Evolutionary conservation across 352 stramenopile species (phyloP).

Genomic region (Phytophthora meadii): DNA sequence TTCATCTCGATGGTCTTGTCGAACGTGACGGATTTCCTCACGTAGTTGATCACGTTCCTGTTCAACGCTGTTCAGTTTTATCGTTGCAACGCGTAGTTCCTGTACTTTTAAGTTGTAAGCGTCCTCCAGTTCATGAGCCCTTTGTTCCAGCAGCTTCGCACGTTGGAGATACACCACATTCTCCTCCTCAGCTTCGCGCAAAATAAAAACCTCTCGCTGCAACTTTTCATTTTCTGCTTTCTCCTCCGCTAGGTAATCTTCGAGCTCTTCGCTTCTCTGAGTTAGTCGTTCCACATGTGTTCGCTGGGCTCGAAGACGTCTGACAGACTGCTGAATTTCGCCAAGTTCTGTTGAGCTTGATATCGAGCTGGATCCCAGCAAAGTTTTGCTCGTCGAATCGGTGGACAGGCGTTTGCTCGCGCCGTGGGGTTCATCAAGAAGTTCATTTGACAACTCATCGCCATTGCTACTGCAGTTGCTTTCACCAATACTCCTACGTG

Average conservation of each 20-base stretch:
- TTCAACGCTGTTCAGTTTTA: conserved; percentile 33
- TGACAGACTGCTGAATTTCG: conserved; percentile 66
- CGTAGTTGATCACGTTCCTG: conserved; percentile 48
- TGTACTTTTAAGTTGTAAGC: conserved; percentile 37
- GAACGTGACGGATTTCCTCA: conserved; percentile 35
- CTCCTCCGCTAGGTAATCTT: conserved; percentile 38
- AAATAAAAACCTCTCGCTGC: conserved; percentile 41
- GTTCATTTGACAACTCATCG: conserved; percentile 8
- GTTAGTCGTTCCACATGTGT: conserved; percentile 62
- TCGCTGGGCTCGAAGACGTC: conserved; percentile 56
- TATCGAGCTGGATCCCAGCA: conserved; percentile 10
- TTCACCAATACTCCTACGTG: background rate
- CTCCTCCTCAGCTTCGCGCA: conserved; percentile 57
- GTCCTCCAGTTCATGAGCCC: conserved; percentile 49
- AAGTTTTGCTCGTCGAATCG: conserved; percentile 3
- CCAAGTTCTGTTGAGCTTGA: conserved; percentile 32
- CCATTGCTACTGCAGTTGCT: background rate
- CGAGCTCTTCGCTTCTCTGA: conserved; percentile 48
- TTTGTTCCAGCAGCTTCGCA: conserved; percentile 63
- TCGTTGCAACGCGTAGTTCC: conserved; percentile 28
- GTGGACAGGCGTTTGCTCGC: background rate
- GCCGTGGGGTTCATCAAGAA: conserved; percentile 1
- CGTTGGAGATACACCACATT: conserved; percentile 63
- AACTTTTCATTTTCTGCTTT: conserved; percentile 55
- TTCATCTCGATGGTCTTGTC: conserved; percentile 42